phyloP scores from a whole-genome alignment of 2,329 filamentous ascomycete genomes.

The Aschersonia sp. region DNA sequence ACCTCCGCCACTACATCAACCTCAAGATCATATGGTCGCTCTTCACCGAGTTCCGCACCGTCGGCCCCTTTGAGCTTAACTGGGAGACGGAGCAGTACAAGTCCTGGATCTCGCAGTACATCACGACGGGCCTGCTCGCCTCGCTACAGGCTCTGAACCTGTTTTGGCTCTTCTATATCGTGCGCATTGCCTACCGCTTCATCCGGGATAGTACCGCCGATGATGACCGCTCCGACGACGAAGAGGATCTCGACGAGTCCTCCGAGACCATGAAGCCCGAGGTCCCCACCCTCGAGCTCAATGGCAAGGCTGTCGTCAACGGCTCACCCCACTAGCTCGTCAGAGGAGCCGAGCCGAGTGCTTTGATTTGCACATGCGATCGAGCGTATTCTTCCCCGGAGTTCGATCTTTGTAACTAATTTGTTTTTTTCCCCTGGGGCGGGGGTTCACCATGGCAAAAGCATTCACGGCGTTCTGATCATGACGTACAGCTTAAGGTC shows the following conservation, averaged over 20 bases:
- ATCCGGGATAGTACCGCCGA: constrained; percentile 44
- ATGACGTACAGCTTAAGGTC: no score
- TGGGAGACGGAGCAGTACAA: constrained; percentile 70
- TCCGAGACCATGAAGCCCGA: constrained; percentile 14
- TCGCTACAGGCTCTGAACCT: constrained; percentile 61
- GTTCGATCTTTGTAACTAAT: no score
- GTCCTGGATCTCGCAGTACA: constrained; percentile 53
- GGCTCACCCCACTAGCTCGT: background rate
- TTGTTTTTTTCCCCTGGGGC: no score
- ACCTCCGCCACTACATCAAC: constrained; percentile 78
- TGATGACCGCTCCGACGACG: constrained; percentile 58
- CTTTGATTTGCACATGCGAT: no score
- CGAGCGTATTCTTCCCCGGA: no score
- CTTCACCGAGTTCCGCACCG: constrained; percentile 58
- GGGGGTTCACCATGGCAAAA: no score
- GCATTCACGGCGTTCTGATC: no score
- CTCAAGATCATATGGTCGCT: constrained; percentile 62
- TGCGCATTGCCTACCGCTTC: constrained; percentile 60
- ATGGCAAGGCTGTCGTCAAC: constrained; percentile 7
- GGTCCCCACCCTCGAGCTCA: constrained; percentile 8
- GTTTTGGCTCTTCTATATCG: constrained; percentile 69
- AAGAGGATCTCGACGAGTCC: constrained; percentile 51
- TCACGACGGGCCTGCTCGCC: constrained; percentile 50
- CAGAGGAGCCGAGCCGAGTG: background rate
- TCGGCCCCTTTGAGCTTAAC: constrained; percentile 62